A percentile compares a stretch with the other conserved stretches of the same genome.
phyloP scores from a whole-genome alignment of 495 filamentous ascomycete species.

The Cryomyces minteri region DNA sequence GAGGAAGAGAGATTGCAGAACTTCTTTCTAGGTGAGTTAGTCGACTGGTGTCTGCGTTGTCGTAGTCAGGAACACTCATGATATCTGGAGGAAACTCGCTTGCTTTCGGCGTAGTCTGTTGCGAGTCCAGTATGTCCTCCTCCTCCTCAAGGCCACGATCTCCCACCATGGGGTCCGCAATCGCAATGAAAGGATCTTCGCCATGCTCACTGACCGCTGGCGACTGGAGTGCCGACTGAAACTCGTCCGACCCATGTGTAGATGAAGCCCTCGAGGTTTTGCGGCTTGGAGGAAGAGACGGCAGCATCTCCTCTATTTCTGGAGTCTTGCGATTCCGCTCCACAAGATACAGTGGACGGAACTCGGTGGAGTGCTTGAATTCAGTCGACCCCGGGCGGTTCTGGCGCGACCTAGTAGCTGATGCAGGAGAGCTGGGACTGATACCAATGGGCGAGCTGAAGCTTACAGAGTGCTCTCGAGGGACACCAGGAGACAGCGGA shows the following conservation, averaged over 20 bases:
- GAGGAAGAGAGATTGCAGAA: no score
- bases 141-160: not conserved
- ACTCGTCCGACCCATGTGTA: conserved; percentile 18
- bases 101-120: conserved; percentile 19
- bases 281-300: conserved; percentile 17
- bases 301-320: conserved; percentile 19
- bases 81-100: conserved; percentile 4
- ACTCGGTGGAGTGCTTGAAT: conserved; percentile 13
- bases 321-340: conserved; percentile 20
- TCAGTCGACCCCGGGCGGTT: conserved; percentile 15
- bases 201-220: conserved; percentile 2
- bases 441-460: not conserved
- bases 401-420: conserved; percentile 6
- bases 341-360: conserved; percentile 23
- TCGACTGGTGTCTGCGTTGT: no score
- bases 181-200: not conserved
- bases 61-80: no score
- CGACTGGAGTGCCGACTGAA: conserved; percentile 13
- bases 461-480: conserved; percentile 9
- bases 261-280: conserved; percentile 15
- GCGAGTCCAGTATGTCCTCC: conserved; percentile 15
- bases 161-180: no score
- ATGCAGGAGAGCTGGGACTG: conserved; percentile 12
- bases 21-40: no score
- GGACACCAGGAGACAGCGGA: conserved; percentile 7